phyloP scores from a whole-genome alignment of 176 grass and related monocot genomes.

The Tillandsia leiboldiana region DNA sequence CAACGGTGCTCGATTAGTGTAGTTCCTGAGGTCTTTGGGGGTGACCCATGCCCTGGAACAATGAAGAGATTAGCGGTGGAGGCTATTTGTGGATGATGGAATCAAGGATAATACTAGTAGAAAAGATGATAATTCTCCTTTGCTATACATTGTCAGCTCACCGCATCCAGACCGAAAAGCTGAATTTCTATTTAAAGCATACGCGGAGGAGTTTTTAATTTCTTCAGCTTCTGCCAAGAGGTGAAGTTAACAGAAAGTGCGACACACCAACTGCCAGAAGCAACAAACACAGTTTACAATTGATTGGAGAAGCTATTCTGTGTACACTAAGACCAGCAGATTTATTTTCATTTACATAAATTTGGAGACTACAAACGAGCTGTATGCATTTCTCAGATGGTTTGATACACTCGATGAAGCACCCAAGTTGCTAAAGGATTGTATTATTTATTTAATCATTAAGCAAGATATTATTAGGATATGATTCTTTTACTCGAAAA shows the following conservation, averaged over 20 bases:
- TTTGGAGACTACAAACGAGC: too few species aligned
- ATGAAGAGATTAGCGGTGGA: slow-evolving; percentile 83
- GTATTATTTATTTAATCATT: too few species aligned
- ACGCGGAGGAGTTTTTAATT: neutral
- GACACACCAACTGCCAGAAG: slow-evolving; percentile 35
- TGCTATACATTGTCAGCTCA: neutral
- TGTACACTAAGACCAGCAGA: too few species aligned
- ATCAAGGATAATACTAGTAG: neutral
- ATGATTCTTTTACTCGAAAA: too few species aligned
- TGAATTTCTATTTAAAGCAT: slow-evolving; percentile 13
- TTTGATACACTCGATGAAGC: too few species aligned
- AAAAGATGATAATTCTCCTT: neutral
- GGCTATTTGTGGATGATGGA: slow-evolving; percentile 47
- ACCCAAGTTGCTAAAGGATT: too few species aligned
- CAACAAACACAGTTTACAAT: slow-evolving; percentile 17
- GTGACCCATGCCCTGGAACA: slow-evolving; percentile 84
- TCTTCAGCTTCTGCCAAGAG: slow-evolving; percentile 34
- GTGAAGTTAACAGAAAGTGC: slow-evolving; percentile 49
- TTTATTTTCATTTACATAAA: too few species aligned
- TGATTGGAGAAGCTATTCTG: slow-evolving; percentile 9
- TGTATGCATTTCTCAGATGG: too few species aligned
- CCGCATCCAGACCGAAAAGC: neutral
- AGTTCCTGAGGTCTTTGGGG: slow-evolving; percentile 68
- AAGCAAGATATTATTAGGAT: too few species aligned
- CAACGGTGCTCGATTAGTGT: slow-evolving; percentile 57